Conservation (phyloP, 2,329 filamentous ascomycete genomes). For the Xylogone sp. region DNA sequence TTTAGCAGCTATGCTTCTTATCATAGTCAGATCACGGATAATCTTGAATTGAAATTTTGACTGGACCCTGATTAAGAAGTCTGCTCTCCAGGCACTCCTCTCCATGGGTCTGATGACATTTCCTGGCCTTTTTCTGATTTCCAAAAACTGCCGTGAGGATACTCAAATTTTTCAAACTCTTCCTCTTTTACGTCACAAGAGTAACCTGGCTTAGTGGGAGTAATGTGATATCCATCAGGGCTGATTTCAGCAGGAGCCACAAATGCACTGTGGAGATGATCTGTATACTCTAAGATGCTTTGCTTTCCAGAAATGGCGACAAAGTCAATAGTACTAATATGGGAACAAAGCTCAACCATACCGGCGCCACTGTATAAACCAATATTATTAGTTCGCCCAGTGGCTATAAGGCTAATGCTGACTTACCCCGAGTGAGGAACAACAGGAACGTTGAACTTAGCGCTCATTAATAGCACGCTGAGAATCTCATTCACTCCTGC, state of each 20-base stretch:
- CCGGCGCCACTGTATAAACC: conserved; percentile 58
- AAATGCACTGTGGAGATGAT: conserved; percentile 90
- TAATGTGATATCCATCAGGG: conserved; percentile 75
- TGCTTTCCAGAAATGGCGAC: conserved; percentile 76
- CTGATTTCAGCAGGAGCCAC: conserved; percentile 72
- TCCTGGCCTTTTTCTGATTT: neutral
- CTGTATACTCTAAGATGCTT: conserved; percentile 81
- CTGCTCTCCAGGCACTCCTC: neutral
- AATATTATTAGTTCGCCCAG: neutral
- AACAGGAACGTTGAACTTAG: conserved; percentile 64
- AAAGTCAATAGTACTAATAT: conserved; percentile 86
- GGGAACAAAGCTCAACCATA: conserved; percentile 86
- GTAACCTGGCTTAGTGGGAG: conserved; percentile 76
- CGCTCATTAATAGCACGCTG: conserved; percentile 70
- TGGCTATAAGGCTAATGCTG: neutral
- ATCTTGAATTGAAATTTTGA: too few species aligned
- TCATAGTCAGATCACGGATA: too few species aligned
- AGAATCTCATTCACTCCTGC: conserved; percentile 87
- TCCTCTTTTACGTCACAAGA: conserved; percentile 87
- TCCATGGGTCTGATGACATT: neutral
- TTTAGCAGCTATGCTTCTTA: too few species aligned
- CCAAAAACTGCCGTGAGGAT: neutral
- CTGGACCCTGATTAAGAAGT: too few species aligned
- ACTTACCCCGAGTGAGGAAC: conserved; percentile 71
- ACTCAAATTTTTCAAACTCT: conserved; percentile 1